These are phyloP conservation scores for Aspergillus ellipticus DNA, from an alignment of 495 filamentous ascomycete species.

Conservation along the genomic window DNA sequence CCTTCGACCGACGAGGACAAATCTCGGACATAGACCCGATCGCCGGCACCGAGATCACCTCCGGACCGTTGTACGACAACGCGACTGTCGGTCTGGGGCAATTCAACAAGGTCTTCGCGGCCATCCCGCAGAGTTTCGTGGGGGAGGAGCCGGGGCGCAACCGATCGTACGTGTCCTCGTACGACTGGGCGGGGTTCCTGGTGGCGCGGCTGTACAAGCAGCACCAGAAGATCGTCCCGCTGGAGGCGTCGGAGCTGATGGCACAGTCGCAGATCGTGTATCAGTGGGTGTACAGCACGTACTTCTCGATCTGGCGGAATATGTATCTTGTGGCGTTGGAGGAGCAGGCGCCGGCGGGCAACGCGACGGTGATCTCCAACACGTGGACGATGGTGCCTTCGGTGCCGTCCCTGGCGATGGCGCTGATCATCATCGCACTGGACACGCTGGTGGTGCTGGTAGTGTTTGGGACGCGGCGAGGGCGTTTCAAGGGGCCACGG, in stretches of 20 bases:
- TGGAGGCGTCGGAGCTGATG: constrained; percentile 24
- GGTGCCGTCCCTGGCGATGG: constrained; percentile 29
- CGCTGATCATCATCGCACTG: constrained; percentile 32
- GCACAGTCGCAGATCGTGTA: constrained; percentile 33
- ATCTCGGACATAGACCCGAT: constrained; percentile 20
- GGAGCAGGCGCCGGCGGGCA: constrained; percentile 16
- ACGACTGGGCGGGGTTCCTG: constrained; percentile 42
- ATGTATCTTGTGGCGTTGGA: constrained; percentile 32
- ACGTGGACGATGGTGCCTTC: constrained; percentile 37
- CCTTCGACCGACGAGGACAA: constrained; percentile 35
- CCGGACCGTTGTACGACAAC: constrained; percentile 36
- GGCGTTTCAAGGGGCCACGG: constrained; percentile 36
- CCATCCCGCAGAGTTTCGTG: constrained; percentile 35
- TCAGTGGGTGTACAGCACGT: constrained; percentile 42
- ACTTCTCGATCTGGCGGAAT: constrained; percentile 38
- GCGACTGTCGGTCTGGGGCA: constrained; percentile 38
- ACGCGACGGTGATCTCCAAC: constrained; percentile 31
- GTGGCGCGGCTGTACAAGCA: constrained; percentile 37
- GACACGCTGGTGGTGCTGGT: constrained; percentile 37
- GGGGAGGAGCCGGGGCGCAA: constrained; percentile 27
- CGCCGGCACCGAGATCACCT: constrained; percentile 19
- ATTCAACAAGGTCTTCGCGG: constrained; percentile 41
- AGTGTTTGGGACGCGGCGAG: constrained; percentile 37
- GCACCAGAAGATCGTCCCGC: constrained; percentile 22
- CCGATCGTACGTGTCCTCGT: constrained; percentile 30